These are phyloP conservation scores for Apiotrichum sp. DNA, from an alignment of 1,284 basidiomycete species.

Conservation along the genomic window DNA sequence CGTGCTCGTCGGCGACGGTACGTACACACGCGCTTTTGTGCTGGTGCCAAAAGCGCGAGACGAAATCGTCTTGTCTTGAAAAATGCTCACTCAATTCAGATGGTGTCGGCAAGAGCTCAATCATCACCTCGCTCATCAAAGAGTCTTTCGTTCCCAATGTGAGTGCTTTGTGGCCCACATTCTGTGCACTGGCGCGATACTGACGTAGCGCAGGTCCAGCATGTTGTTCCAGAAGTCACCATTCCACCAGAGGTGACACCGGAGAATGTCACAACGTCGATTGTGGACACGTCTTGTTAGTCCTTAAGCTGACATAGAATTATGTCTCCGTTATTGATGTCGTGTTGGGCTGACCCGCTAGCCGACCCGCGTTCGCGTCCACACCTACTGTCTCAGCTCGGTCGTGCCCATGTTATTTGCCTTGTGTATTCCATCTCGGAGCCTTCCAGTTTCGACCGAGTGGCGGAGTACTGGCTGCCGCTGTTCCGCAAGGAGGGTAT, in stretches of 20 bases:
- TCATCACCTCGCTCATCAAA: constrained; percentile 92
- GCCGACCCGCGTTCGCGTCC: constrained; percentile 52
- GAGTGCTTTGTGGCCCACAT: constrained; percentile 33
- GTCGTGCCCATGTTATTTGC: constrained; percentile 95
- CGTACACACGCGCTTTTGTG: neutral
- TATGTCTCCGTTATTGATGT: too few relatives aligned
- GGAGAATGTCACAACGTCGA: constrained; percentile 91
- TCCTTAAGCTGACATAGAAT: too few relatives aligned
- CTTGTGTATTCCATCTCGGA: constrained; percentile 96
- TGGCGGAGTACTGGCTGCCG: constrained; percentile 98
- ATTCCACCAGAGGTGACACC: constrained; percentile 93
- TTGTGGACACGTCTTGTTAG: constrained; percentile 85
- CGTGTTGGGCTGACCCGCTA: constrained; percentile 1
- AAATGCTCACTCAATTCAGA: constrained; percentile 51
- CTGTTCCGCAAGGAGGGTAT: constrained; percentile 91
- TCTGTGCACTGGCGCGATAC: neutral
- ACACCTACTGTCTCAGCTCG: constrained; percentile 88
- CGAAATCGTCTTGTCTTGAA: too few relatives aligned
- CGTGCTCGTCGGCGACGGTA: constrained; percentile 87
- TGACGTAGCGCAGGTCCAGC: constrained; percentile 60
- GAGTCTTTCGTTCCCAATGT: constrained; percentile 86
- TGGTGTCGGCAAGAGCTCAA: constrained; percentile 89
- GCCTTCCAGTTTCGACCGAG: constrained; percentile 90
- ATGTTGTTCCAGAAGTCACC: constrained; percentile 88
- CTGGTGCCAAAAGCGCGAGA: too few relatives aligned